These are phyloP conservation scores for Chalara sp. DNA, from an alignment of 2,329 filamentous ascomycete genomes.

Conservation along the genomic window DNA sequence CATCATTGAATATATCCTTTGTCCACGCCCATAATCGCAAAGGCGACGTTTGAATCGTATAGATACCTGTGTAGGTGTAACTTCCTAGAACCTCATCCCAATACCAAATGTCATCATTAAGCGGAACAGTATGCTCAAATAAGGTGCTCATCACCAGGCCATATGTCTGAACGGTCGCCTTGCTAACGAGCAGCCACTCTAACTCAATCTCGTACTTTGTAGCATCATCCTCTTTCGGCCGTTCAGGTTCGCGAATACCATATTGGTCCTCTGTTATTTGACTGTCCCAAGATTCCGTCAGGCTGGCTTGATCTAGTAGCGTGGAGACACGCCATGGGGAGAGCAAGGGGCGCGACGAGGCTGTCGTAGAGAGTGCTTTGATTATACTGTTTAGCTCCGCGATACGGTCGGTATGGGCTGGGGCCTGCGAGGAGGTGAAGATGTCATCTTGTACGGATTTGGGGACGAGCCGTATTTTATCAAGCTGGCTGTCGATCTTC, in stretches of 20 bases:
- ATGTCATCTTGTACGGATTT: slow-evolving; percentile 35
- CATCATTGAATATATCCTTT: slow-evolving; percentile 60
- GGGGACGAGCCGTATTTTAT: slow-evolving; percentile 49
- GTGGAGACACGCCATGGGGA: slow-evolving; percentile 50
- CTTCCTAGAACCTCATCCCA: slow-evolving; percentile 87
- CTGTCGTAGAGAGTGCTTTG: slow-evolving; percentile 63
- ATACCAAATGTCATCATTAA: slow-evolving; percentile 88
- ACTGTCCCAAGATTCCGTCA: slow-evolving; percentile 33
- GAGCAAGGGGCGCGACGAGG: slow-evolving; percentile 57
- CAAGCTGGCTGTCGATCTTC: slow-evolving; percentile 57
- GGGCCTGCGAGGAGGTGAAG: slow-evolving; percentile 15
- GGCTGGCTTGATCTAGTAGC: slow-evolving; percentile 56
- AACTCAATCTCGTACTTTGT: slow-evolving; percentile 66
- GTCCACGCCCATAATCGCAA: slow-evolving; percentile 66
- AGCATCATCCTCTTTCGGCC: slow-evolving; percentile 26
- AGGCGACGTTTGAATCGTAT: slow-evolving; percentile 81
- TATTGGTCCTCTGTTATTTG: no score
- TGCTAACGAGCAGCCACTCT: slow-evolving; percentile 85
- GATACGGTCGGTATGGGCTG: slow-evolving; percentile 43
- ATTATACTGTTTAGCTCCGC: slow-evolving; percentile 61
- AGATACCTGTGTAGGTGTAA: slow-evolving; percentile 70
- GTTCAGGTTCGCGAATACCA: not conserved
- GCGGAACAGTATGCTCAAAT: slow-evolving; percentile 72
- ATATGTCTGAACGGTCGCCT: slow-evolving; percentile 87
- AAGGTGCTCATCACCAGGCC: slow-evolving; percentile 72